Base-by-base conservation (phyloP, 495 filamentous ascomycete genomes). In the Trichoderma parareesei region DNA sequence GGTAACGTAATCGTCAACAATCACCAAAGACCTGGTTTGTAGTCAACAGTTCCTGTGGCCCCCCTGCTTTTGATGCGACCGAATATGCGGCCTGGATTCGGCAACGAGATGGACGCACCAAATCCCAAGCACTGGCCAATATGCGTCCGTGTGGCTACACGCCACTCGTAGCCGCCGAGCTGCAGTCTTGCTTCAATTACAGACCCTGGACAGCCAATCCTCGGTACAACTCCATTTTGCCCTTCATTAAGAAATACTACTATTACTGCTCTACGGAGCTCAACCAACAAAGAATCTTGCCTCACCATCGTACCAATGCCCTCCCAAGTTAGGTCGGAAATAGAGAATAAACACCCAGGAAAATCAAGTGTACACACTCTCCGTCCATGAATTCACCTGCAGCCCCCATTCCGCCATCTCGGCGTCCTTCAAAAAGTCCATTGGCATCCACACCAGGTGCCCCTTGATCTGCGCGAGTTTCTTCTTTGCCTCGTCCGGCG, bases 361-460 rank as follows among this genome's bases (percentile, higher is more conserved):
- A 27, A 27, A 27, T 73, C 66, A 82, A 11, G 79, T 77, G 64
- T 75, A 82, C 0, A 82, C 74, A 59, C 78, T 80, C 69, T 82
- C 79, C 0, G 79, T 82, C 72, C 75, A 80, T n/a, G 70, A 59
- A 38, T 82, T 82, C 3, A 82, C 74, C 69, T 81, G 78, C 64
- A 82, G 69, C 0, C 93, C 94, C 70, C 83, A 88, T 78, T 97
- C 94, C 0, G 92, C 93, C 93, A 97, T 94, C 68, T 88, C 81
- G 0, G 88, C 93, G 68, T 96, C 89, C 66, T 81, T 77, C 70
- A 97, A 74, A 70, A 96, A 98, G 48, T 93, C 85, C 68, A 97
- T 70, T 60, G 92, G 93, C 88, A 97, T 91, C 93, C 93, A 97
- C 0, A 98, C 92, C 38, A 98, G 73, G 79, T 97, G 94, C 0